These are phyloP conservation scores for Lipomyces sp. DNA, from an alignment of 805 yeast species.

Conservation along the genomic window DNA sequence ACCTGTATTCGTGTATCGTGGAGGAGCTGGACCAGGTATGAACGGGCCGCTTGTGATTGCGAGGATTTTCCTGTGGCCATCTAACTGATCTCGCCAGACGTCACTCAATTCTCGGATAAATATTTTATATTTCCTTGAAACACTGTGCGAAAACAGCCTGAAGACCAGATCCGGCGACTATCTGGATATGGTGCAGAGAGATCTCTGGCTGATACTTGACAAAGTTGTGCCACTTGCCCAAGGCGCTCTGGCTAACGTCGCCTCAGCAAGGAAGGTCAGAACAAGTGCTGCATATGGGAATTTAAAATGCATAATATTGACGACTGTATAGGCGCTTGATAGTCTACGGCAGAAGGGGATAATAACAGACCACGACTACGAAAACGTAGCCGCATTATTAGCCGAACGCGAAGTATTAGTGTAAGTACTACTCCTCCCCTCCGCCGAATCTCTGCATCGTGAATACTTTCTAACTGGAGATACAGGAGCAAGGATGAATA, in stretches of 20 bases:
- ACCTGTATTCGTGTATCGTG: conserved; percentile 61
- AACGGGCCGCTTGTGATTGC: neutral
- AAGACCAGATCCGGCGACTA: conserved; percentile 33
- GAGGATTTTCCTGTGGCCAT: neutral
- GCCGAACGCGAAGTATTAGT: conserved; percentile 13
- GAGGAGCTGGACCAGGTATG: conserved; percentile 49
- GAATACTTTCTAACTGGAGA: neutral
- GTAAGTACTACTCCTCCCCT: too few species aligned
- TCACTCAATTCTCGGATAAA: conserved; percentile 61
- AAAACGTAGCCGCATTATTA: conserved; percentile 20
- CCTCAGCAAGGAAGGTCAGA: conserved; percentile 20
- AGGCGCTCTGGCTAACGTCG: conserved; percentile 29
- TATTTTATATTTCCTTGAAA: conserved; percentile 66
- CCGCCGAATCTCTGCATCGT: too few species aligned
- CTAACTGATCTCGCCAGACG: conserved; percentile 34
- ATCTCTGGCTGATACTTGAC: conserved; percentile 34
- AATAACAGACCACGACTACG: conserved; percentile 21
- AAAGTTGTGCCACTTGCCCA: conserved; percentile 35
- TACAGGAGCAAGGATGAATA: conserved; percentile 9
- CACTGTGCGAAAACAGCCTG: conserved; percentile 44
- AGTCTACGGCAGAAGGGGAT: conserved; percentile 17
- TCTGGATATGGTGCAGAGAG: conserved; percentile 34
- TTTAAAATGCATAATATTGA: neutral
- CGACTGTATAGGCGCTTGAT: conserved; percentile 16
- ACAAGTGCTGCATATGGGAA: neutral